Conservation (phyloP, 345 rosid genomes). For the Lepidium sativum region DNA sequence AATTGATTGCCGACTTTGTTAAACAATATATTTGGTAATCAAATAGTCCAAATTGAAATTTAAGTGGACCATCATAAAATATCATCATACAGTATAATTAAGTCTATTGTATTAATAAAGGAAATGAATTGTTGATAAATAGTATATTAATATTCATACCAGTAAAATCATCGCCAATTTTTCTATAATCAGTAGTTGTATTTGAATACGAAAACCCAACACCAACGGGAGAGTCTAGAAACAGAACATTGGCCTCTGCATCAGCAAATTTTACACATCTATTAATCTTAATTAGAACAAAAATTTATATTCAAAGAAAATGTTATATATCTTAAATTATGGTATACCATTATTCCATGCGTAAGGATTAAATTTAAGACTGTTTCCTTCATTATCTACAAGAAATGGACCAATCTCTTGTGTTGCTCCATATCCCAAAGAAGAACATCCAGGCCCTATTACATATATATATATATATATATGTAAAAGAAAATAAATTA, state of each 20-base stretch:
- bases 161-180: slow-evolving; percentile 63
- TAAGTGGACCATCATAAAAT: too few species aligned
- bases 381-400: slow-evolving; percentile 55
- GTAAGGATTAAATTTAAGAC: slow-evolving; percentile 50
- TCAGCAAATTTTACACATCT: slow-evolving; percentile 18
- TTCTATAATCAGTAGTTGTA: slow-evolving; percentile 47
- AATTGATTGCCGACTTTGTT: too few species aligned
- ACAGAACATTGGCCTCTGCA: slow-evolving; percentile 85
- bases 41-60: too few species aligned
- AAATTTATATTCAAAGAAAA: too few species aligned
- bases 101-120: too few species aligned
- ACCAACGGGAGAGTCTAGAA: slow-evolving; percentile 88
- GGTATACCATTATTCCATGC: slow-evolving; percentile 81
- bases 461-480: background rate
- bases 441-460: slow-evolving; percentile 95
- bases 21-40: too few species aligned
- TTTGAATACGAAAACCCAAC: slow-evolving; percentile 96
- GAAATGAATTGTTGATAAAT: too few species aligned
- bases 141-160: slow-evolving; percentile 31
- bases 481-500: background rate
- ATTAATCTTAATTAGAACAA: background rate
- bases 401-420: slow-evolving; percentile 97
- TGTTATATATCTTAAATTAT: too few species aligned
- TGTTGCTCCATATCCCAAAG: slow-evolving; percentile 93
- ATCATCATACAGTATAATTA: too few species aligned